phyloP scores from a whole-genome alignment of 257 asterid genomes.

The Nicotiana knightiana region DNA sequence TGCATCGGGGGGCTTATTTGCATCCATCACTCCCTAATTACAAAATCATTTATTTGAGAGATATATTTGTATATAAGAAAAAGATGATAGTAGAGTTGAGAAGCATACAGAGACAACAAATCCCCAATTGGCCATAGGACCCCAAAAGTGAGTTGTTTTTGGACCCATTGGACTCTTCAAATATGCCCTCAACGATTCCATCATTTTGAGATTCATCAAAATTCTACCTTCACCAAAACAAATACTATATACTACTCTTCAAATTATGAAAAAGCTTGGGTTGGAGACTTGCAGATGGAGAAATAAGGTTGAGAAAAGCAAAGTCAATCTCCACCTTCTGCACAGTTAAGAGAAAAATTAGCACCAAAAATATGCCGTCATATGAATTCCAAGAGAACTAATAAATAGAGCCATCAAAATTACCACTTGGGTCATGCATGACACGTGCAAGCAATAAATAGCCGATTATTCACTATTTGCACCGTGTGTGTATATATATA shows the following conservation, averaged over 20 bases:
- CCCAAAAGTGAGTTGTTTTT: constrained; percentile 17
- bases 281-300: too few relatives aligned
- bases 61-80: background rate
- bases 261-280: too few relatives aligned
- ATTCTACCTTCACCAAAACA: background rate
- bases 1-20: constrained; percentile 7
- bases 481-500: too few relatives aligned
- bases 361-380: too few relatives aligned
- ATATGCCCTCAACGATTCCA: background rate
- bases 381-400: background rate
- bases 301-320: too few relatives aligned
- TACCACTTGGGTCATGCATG: background rate
- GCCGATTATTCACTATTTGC: background rate
- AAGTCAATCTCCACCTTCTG: too few relatives aligned
- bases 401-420: too few relatives aligned
- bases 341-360: too few relatives aligned
- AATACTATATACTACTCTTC: background rate
- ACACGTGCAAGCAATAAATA: background rate
- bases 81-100: background rate
- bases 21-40: constrained; percentile 2
- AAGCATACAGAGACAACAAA: constrained; percentile 7
- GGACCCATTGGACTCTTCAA: constrained; percentile 14
- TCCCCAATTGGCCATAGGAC: constrained; percentile 17
- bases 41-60: background rate
- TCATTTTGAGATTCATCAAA: background rate